Base-by-base conservation (phyloP, 495 filamentous ascomycete genomes). In the Penicillium maclennaniae region DNA sequence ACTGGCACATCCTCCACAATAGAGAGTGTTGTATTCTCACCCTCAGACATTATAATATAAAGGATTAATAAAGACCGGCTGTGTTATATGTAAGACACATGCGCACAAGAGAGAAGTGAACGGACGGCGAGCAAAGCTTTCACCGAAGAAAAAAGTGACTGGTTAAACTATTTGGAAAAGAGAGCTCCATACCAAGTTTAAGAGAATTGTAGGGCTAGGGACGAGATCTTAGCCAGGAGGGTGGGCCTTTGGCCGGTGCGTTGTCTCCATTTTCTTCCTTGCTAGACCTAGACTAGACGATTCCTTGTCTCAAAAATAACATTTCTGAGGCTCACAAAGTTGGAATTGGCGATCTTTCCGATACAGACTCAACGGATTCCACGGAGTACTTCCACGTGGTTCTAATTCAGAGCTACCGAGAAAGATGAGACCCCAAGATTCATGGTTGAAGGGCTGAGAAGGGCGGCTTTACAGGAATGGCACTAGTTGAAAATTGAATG, bases 1-100 rank as follows among this genome's bases (percentile, higher is more conserved):
- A 63, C 51, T 26, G 48, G 43, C 10, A 63, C 57, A 37, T 63
- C 60, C 49, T 63, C 60, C 50, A 63, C 57, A 39, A 59, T 54
- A 28, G 52, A 59, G 21, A 23, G 49, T 45, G 47, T 39, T 10
- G 40, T 36, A 31, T 48, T 48, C 21, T 31, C 43, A 23, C 53
- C 39, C 6, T 53, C 53, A 17, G 47, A 27, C 57, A 60, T 60
- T 53, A 43, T 41, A 53, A 42, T 41, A 44, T 8, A 53, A 28
- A 53, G 28, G 21, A 45, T 38, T 23, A 41, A 4, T 15, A 41
- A 23, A 19, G 34, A 47, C 2, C 42, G 4, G 17, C 6, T 53
- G 5, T 43, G 51, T 46, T 36, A 51, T 25, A 43, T 9, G 12
- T 1, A 31, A 31, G 27, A 12, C 23, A 23, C 23, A 23, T 23